A percentile compares a stretch with the other conserved stretches of the same genome.
Conservation (phyloP, 2,329 filamentous ascomycete genomes). For the Aspergillus viridinutans region DNA sequence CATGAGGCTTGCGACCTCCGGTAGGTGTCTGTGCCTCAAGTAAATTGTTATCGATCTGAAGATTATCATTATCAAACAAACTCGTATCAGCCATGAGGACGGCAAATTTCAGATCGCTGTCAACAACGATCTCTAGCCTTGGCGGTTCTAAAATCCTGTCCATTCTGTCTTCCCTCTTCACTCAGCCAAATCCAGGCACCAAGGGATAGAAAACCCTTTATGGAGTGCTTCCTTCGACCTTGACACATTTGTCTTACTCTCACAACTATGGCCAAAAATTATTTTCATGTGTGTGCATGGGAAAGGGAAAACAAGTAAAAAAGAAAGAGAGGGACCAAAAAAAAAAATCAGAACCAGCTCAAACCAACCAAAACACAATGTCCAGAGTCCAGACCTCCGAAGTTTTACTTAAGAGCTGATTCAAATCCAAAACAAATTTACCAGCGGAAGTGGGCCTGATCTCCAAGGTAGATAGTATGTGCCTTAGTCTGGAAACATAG, state of each 20-base stretch:
- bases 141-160: neutral
- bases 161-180: neutral
- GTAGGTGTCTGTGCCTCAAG: neutral
- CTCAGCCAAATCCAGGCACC: neutral
- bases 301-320: neutral
- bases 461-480: neutral
- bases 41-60: neutral
- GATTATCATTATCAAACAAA: neutral
- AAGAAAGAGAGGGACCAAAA: neutral
- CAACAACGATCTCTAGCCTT: neutral
- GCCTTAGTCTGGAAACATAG: neutral
- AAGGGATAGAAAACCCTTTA: neutral
- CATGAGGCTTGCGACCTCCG: neutral
- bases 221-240: too few species aligned
- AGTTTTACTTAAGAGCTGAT: neutral
- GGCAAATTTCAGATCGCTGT: neutral
- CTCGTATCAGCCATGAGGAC: neutral
- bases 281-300: neutral
- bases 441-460: constrained; percentile 1
- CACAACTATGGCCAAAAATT: neutral
- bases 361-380: neutral
- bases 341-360: neutral
- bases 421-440: constrained; percentile 4
- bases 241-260: neutral
- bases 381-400: constrained; percentile 4